A percentile compares a stretch with the other conserved stretches of the same genome.
Conservation (phyloP, 2,329 filamentous ascomycete genomes). For the Alternaria triticina region DNA sequence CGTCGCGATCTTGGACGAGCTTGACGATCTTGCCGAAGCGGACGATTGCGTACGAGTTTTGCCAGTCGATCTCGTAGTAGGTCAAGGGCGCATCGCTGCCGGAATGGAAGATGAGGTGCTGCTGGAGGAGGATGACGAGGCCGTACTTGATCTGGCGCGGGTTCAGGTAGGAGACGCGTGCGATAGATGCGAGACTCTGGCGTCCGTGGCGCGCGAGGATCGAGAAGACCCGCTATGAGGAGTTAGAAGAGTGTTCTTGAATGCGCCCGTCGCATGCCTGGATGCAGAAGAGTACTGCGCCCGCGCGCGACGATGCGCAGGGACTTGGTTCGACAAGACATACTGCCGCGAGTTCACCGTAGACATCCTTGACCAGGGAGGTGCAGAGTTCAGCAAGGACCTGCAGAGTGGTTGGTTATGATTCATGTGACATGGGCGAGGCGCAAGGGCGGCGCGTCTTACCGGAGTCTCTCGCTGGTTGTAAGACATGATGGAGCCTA, state of each 20-base stretch:
- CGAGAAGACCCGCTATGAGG: conserved; percentile 77
- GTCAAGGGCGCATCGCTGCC: conserved; percentile 68
- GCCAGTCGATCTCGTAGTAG: conserved; percentile 83
- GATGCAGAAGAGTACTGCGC: background rate
- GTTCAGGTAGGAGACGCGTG: conserved; percentile 73
- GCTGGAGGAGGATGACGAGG: conserved; percentile 83
- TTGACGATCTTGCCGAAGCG: conserved; percentile 83
- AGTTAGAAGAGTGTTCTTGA: conserved; percentile 16
- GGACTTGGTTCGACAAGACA: conserved; percentile 1
- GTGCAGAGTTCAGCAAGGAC: conserved; percentile 84
- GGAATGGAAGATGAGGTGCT: conserved; percentile 81
- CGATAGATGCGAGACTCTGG: conserved; percentile 72
- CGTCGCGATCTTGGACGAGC: conserved; percentile 75
- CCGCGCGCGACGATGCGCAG: background rate
- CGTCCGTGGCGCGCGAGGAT: conserved; percentile 80
- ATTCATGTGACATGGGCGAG: conserved; percentile 40
- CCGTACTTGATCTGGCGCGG: conserved; percentile 80
- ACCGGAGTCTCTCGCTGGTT: conserved; percentile 47
- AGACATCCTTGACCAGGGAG: conserved; percentile 85
- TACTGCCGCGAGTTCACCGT: conserved; percentile 92
- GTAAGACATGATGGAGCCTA: conserved; percentile 43
- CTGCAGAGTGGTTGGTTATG: conserved; percentile 62
- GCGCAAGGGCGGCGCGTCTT: conserved; percentile 23
- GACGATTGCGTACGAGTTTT: conserved; percentile 80
- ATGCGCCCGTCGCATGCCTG: conserved; percentile 14